A percentile compares a stretch with the other conserved stretches of the same genome.
Conservation (phyloP, 352 stramenopile genomes). For the Phytophthora sp. region DNA sequence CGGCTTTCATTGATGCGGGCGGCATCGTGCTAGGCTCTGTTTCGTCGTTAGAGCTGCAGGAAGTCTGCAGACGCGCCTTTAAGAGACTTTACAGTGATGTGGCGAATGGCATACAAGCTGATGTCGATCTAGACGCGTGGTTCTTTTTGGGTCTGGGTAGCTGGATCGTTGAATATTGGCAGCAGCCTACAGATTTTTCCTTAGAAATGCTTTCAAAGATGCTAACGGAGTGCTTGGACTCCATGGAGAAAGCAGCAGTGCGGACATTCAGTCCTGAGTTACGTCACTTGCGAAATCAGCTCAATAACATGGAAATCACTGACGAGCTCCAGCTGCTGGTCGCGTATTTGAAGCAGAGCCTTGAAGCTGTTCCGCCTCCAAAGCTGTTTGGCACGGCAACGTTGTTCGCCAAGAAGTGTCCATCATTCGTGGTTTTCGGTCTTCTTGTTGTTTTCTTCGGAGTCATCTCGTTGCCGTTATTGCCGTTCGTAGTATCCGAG, state of each 20-base stretch:
- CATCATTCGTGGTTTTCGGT: constrained; percentile 60
- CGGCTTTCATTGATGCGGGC: constrained; percentile 69
- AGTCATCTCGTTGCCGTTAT: constrained; percentile 55
- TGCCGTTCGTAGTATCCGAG: constrained; percentile 67
- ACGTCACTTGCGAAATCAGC: constrained; percentile 47
- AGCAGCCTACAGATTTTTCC: constrained; percentile 80
- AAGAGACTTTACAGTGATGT: constrained; percentile 58
- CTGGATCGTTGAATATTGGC: constrained; percentile 84
- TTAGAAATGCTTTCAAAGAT: constrained; percentile 71
- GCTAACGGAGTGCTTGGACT: constrained; percentile 59
- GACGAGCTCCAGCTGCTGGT: constrained; percentile 63
- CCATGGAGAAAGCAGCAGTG: constrained; percentile 58
- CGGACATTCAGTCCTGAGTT: constrained; percentile 65
- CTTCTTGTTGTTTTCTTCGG: constrained; percentile 63
- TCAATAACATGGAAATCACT: constrained; percentile 49
- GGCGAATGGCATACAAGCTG: constrained; percentile 54
- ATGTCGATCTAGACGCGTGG: constrained; percentile 71
- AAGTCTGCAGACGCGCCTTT: constrained; percentile 49
- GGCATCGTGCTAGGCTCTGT: constrained; percentile 64
- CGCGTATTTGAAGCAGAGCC: constrained; percentile 68
- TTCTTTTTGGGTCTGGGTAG: constrained; percentile 75
- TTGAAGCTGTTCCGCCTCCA: constrained; percentile 60
- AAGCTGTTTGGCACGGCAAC: constrained; percentile 43
- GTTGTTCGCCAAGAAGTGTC: constrained; percentile 68
- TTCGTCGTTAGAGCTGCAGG: constrained; percentile 50